Conservation (phyloP, 768 basidiomycete species). For the Infundibulicybe gibba region DNA sequence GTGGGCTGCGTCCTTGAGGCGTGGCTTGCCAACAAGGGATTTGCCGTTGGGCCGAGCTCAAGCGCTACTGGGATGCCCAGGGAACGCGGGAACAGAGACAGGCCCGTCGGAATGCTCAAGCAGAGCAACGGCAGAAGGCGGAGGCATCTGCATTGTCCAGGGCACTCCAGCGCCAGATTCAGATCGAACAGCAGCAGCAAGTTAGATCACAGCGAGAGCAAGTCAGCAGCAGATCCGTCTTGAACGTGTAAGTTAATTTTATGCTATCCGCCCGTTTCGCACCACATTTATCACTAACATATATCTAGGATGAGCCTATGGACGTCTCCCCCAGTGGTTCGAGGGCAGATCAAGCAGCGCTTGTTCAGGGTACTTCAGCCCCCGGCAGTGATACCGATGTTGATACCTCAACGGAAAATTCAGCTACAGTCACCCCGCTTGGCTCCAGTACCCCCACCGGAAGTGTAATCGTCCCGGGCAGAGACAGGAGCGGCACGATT, state of each 20-base stretch:
- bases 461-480: conserved; percentile 51
- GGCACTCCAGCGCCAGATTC: conserved; percentile 52
- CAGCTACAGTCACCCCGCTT: conserved; percentile 54
- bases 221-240: not conserved
- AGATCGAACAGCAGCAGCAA: conserved; percentile 25
- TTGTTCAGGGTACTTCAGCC: conserved; percentile 18
- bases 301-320: conserved; percentile 15
- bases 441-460: conserved; percentile 59
- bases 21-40: conserved; percentile 86
- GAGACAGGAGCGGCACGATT: conserved; percentile 76
- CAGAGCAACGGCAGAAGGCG: conserved; percentile 56
- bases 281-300: not conserved
- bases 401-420: conserved; percentile 49
- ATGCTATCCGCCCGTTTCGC: conserved; percentile 9
- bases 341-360: conserved; percentile 8
- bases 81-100: conserved; percentile 74
- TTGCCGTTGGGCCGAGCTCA: conserved; percentile 78
- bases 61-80: conserved; percentile 72
- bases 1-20: conserved; percentile 93
- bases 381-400: conserved; percentile 56
- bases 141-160: conserved; percentile 55
- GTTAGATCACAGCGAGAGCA: no score
- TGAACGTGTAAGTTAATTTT: conserved; percentile 12
- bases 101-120: conserved; percentile 53
- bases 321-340: conserved; percentile 11